Evolutionary conservation across 805 yeast species (phyloP).

Genomic region (Hanseniaspora mollemarum): DNA sequence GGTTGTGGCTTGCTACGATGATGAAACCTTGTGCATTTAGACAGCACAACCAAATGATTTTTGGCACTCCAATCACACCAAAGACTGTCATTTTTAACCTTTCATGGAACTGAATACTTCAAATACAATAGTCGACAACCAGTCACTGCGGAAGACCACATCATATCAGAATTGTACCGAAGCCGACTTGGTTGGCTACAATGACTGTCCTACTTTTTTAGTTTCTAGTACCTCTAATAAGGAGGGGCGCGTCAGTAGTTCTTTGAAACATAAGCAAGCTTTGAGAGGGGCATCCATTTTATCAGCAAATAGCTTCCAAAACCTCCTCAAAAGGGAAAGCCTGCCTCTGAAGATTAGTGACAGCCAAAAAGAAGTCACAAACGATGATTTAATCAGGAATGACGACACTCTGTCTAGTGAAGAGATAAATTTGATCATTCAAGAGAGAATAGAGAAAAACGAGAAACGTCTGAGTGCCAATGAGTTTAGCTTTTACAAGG

Average conservation of each 20-base stretch:
- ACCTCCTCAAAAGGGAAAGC: background rate
- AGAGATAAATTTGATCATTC: background rate
- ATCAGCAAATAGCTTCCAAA: background rate
- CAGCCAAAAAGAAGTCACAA: background rate
- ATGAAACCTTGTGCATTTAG: no score
- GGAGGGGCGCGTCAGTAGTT: background rate
- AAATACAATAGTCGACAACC: conserved; percentile 19
- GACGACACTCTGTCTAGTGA: background rate
- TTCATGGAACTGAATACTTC: conserved; percentile 3
- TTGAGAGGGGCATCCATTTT: background rate
- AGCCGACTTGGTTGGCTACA: conserved; percentile 35
- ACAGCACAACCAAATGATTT: no score
- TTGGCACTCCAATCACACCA: no score
- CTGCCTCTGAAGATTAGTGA: no score
- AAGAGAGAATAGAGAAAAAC: background rate
- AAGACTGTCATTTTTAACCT: no score
- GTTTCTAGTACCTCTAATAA: conserved; percentile 25
- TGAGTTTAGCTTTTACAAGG: conserved; percentile 4
- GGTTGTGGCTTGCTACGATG: no score
- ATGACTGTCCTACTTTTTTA: conserved; percentile 34
- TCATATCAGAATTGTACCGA: conserved; percentile 34
- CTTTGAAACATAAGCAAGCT: conserved; percentile 14
- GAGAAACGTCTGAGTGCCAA: conserved; percentile 1
- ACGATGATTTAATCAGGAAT: background rate
- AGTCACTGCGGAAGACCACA: conserved; percentile 16